phyloP scores from a whole-genome alignment of 2,329 filamentous ascomycete species.

The Aspergillus chevalieri region DNA sequence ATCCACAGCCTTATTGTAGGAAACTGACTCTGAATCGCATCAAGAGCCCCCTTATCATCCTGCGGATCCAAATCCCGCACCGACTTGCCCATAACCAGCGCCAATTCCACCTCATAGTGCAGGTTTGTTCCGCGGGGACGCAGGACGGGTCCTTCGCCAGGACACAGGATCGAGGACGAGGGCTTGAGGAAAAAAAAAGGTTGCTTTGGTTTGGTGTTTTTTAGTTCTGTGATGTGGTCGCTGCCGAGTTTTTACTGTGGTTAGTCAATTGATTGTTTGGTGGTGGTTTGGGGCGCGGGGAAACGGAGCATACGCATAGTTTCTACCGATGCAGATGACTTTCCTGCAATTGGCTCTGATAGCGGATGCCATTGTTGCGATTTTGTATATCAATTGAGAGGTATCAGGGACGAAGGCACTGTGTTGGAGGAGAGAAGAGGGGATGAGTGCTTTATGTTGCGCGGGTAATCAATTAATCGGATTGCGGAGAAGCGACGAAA shows the following conservation, averaged over 20 bases:
- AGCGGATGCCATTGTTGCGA: conserved; percentile 32
- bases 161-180: conserved; percentile 73
- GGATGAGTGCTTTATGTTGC: background rate
- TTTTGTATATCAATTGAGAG: background rate
- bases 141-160: conserved; percentile 70
- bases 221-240: conserved; percentile 89
- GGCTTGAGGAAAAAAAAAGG: conserved; percentile 99
- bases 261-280: background rate
- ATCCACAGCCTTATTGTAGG: background rate
- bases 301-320: conserved; percentile 70
- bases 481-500: background rate
- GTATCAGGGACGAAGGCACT: background rate
- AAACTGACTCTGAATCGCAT: conserved; percentile 66
- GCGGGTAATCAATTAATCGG: background rate
- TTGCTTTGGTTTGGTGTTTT: conserved; percentile 80
- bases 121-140: conserved; percentile 75
- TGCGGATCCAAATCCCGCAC: conserved; percentile 67
- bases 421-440: background rate
- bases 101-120: conserved; percentile 94
- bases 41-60: conserved; percentile 70
- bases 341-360: conserved; percentile 56
- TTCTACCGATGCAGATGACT: conserved; percentile 88
- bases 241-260: conserved; percentile 39
- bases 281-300: background rate
- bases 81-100: conserved; percentile 76